A percentile compares a stretch with the other conserved stretches of the same genome.
These are phyloP conservation scores for Piper betle DNA, from an alignment of 164 flowering plant genomes.

Conservation along the genomic window DNA sequence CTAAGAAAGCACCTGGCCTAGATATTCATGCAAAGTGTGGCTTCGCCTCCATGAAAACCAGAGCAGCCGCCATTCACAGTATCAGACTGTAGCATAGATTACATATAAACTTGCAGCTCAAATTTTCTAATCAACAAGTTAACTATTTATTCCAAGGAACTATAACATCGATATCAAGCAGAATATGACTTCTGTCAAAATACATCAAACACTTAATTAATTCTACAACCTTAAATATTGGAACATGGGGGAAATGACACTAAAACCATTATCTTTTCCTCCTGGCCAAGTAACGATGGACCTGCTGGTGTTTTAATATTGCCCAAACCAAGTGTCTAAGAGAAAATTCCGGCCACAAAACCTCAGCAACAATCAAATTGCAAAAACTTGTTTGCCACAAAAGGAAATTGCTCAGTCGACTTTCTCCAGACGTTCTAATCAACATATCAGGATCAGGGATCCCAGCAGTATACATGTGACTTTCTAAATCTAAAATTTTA, in stretches of 20 bases:
- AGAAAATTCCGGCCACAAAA: slow-evolving; percentile 40
- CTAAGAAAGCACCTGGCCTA: too few species aligned
- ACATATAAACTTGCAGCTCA: too few species aligned
- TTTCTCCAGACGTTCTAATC: slow-evolving; percentile 36
- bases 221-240: background rate
- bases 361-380: slow-evolving; percentile 21
- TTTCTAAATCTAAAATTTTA: slow-evolving; percentile 21
- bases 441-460: slow-evolving; percentile 40
- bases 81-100: too few species aligned
- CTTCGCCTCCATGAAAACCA: too few species aligned
- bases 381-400: slow-evolving; percentile 30
- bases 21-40: too few species aligned
- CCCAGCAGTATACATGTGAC: slow-evolving; percentile 25
- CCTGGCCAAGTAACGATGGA: slow-evolving; percentile 17
- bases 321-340: slow-evolving; percentile 34
- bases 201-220: too few species aligned
- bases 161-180: too few species aligned
- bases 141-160: too few species aligned
- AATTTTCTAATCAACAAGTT: too few species aligned
- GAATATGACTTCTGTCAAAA: too few species aligned
- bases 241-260: too few species aligned
- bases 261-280: slow-evolving; percentile 5
- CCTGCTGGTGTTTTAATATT: slow-evolving; percentile 24
- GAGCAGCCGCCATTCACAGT: too few species aligned
- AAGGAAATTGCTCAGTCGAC: slow-evolving; percentile 40